Evolutionary conservation across 179 eudicot genomes (phyloP).

Genomic region (Beta corolliflora): DNA sequence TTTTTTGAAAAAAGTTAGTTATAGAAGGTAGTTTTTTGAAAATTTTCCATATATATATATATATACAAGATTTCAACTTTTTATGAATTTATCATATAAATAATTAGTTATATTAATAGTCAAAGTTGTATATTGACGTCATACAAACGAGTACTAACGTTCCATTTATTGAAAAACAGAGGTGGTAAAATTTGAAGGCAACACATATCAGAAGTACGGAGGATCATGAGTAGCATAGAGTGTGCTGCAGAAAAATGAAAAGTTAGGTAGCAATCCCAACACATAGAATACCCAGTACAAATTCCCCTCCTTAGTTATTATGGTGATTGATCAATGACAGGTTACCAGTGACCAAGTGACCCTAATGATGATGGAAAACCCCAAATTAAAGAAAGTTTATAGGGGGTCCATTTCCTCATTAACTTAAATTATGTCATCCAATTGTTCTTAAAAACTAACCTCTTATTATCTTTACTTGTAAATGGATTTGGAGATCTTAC

Average conservation of each 20-base stretch:
- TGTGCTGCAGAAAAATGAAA: slow-evolving; percentile 2
- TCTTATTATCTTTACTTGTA: slow-evolving; percentile 18
- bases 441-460: background rate
- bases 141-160: too few species aligned
- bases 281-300: slow-evolving; percentile 1
- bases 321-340: slow-evolving; percentile 32
- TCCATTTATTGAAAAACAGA: too few species aligned
- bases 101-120: too few species aligned
- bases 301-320: slow-evolving; percentile 27
- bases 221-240: slow-evolving; percentile 15
- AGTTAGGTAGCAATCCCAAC: slow-evolving; percentile 41
- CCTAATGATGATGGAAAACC: slow-evolving; percentile 33
- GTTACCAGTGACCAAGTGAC: slow-evolving; percentile 27
- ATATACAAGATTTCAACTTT: too few species aligned
- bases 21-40: too few species aligned
- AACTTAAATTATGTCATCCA: background rate
- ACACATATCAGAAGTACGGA: slow-evolving; percentile 12
- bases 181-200: slow-evolving; percentile 1
- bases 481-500: slow-evolving; percentile 13
- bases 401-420: slow-evolving; percentile 32
- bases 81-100: too few species aligned
- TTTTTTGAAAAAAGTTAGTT: too few species aligned
- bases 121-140: too few species aligned
- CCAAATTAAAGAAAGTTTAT: slow-evolving; percentile 7
- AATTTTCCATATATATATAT: too few species aligned